phyloP scores from a whole-genome alignment of 176 grass and related monocot genomes.

The Oryza brachyantha region DNA sequence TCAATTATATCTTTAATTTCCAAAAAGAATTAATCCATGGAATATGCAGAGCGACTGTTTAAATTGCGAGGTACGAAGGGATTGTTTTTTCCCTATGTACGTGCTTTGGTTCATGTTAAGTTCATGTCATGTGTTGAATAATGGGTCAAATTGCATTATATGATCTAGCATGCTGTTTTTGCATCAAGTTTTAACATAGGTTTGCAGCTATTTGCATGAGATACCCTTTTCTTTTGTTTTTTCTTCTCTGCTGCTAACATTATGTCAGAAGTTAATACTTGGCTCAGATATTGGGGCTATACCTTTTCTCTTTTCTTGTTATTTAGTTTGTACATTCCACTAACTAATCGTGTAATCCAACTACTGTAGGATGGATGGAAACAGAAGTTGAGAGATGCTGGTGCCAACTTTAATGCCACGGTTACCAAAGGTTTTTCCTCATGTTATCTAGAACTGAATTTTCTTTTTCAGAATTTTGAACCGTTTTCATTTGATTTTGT shows the following conservation, averaged over 20 bases:
- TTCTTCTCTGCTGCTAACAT: neutral
- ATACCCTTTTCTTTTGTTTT: conserved; percentile 12
- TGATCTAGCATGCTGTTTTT: neutral
- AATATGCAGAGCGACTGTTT: neutral
- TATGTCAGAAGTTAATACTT: neutral
- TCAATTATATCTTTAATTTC: neutral
- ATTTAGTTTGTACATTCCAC: neutral
- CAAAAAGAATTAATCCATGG: neutral
- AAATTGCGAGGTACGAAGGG: neutral
- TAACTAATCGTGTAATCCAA: conserved; percentile 24
- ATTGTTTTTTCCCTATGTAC: neutral
- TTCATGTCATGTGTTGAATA: neutral
- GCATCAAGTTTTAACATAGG: neutral
- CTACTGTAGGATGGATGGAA: conserved; percentile 68
- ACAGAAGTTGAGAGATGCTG: conserved; percentile 65
- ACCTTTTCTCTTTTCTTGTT: neutral
- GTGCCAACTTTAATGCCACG: conserved; percentile 63
- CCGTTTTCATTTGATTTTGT: conserved; percentile 1
- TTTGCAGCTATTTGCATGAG: neutral
- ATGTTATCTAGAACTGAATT: neutral
- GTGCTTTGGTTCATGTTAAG: neutral
- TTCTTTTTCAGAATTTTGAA: conserved; percentile 12
- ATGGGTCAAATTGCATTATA: neutral
- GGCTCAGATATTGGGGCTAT: conserved; percentile 4
- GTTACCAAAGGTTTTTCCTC: conserved; percentile 71